Conservation (phyloP, 768 basidiomycete species). For the Rhodocollybia butyracea region DNA sequence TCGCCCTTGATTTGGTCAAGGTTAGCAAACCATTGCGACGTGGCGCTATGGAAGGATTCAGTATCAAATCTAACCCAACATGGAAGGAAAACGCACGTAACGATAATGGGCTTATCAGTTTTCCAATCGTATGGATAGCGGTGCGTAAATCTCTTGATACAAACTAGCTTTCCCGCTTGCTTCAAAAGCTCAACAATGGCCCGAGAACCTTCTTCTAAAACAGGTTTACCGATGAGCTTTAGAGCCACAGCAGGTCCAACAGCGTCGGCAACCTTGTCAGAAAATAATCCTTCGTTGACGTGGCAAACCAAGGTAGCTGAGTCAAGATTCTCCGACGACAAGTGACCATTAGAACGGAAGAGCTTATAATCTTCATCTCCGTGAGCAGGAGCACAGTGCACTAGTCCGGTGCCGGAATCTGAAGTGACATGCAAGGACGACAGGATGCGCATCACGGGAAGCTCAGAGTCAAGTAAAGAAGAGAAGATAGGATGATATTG, state of each 20-base stretch:
- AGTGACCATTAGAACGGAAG: constrained; percentile 55
- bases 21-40: constrained; percentile 97
- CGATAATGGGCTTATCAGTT: constrained; percentile 88
- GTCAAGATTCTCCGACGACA: constrained; percentile 24
- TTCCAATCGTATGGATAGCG: constrained; percentile 97
- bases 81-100: constrained; percentile 53
- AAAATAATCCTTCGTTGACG: constrained; percentile 80
- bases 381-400: constrained; percentile 94
- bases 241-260: constrained; percentile 46
- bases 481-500: constrained; percentile 64
- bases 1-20: constrained; percentile 77
- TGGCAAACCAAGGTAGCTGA: constrained; percentile 66
- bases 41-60: constrained; percentile 55
- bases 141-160: constrained; percentile 72
- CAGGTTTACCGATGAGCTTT: constrained; percentile 62
- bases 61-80: not conserved
- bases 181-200: constrained; percentile 64
- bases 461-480: constrained; percentile 19
- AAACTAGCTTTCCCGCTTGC: constrained; percentile 53
- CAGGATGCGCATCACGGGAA: constrained; percentile 45
- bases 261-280: constrained; percentile 50
- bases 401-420: constrained; percentile 90
- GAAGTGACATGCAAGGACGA: constrained; percentile 76
- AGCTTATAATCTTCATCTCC: constrained; percentile 88
- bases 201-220: constrained; percentile 69